Base-by-base conservation (phyloP, 148 eudicot genomes). In the Vaccinium darrowii region DNA sequence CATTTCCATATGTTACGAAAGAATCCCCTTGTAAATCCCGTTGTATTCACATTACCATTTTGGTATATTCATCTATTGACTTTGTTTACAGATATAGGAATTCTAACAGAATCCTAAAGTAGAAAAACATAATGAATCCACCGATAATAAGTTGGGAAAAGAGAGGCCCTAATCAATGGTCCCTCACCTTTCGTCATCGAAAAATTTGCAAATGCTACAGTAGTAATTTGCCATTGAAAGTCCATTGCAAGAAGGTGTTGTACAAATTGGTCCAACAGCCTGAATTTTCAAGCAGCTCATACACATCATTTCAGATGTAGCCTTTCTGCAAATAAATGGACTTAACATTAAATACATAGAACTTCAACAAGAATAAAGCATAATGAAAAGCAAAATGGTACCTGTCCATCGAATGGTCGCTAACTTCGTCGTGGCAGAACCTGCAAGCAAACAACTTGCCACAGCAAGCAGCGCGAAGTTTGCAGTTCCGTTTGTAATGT, bases 331-430 rank as follows among this genome's bases (percentile, higher is more conserved):
- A 82, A 85, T 80, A 69, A 57, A 78, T 79, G 52, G 84, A 7
- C 43, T 52, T 52, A 21, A 82, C 4, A 72, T 83, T 63, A 72
- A 33, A 62, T 25, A 78, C 21, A 49, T 10, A 57, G 9, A 84
- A 83, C 51, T 10, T 84, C 52, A 75, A 50, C 25, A n/a, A 33
- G 16, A 60, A 73, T n/a, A 53, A 84, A 60, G 25, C 27, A 72
- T 53, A 80, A 54, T 21, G 25, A 43, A 8, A 33, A 30, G 76
- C n/a, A 76, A 76, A 79, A 78, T 72, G 58, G 87, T 87, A 96
- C 99, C 99, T 92, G 65, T 96, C 98, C 98, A 96, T 96, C 4
- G 98, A 91, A 88, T 96, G 99, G 89, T 96, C 99, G 84, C 99
- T 96, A 86, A 96, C 98, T 89, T 94, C 94, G 87, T 96, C 99